Conservation (phyloP, 106 monocot genomes). For the Allium cepa region DNA sequence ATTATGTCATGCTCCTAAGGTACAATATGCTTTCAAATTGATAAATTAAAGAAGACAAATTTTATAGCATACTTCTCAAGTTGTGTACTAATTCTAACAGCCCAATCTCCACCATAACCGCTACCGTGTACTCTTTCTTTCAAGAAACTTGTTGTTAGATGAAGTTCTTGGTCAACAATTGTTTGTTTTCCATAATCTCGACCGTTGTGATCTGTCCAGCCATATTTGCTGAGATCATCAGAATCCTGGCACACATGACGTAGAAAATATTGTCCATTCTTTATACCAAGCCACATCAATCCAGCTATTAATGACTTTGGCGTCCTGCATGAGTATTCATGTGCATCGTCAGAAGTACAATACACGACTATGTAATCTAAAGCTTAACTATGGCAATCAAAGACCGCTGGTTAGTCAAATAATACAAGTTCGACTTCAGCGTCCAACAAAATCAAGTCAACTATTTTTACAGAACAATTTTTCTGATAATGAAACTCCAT, state of each 20-base stretch:
- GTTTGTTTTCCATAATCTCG: conserved; percentile 82
- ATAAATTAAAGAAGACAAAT: conserved; percentile 3
- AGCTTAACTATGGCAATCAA: no score
- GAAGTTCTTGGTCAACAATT: conserved; percentile 59
- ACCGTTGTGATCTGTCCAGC: conserved; percentile 95
- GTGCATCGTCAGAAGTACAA: no score
- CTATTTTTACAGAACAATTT: no score
- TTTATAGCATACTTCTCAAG: conserved; percentile 43
- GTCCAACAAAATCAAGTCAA: no score
- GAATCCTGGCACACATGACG: conserved; percentile 95
- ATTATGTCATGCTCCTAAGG: background rate
- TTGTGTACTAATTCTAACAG: conserved; percentile 53
- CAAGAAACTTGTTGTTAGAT: conserved; percentile 76
- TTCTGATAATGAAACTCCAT: no score
- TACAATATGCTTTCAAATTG: background rate
- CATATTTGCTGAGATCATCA: conserved; percentile 83
- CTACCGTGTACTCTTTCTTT: conserved; percentile 59
- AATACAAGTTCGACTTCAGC: no score
- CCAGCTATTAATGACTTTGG: conserved; percentile 79
- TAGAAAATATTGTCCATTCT: conserved; percentile 74
- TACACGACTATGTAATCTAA: no score
- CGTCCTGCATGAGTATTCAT: conserved; percentile 32
- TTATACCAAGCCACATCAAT: conserved; percentile 93
- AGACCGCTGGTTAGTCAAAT: no score
- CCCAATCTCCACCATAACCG: conserved; percentile 98